phyloP scores from a whole-genome alignment of 2,329 filamentous ascomycete genomes.

The Bipolaris oryzae region DNA sequence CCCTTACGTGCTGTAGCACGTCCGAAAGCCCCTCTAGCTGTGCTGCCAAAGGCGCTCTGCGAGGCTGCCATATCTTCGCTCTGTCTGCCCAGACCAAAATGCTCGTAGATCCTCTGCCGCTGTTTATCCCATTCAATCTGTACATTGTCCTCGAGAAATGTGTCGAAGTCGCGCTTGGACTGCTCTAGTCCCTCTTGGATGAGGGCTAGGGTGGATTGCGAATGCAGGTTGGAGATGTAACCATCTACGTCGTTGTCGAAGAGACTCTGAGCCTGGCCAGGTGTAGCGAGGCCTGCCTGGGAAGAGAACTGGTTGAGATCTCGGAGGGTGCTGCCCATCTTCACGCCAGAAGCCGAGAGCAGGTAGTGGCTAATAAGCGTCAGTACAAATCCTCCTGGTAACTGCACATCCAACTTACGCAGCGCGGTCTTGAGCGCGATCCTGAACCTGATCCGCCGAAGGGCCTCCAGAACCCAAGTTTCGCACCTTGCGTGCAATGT shows the following conservation, averaged over 20 bases:
- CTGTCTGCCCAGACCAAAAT: conserved; percentile 78
- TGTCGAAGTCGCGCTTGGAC: conserved; percentile 89
- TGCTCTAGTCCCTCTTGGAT: conserved; percentile 89
- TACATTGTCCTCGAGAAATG: conserved; percentile 91
- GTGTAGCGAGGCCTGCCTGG: conserved; percentile 66
- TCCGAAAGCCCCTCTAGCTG: conserved; percentile 59
- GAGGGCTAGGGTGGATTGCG: conserved; percentile 88
- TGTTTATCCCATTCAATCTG: conserved; percentile 96
- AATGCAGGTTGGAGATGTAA: conserved; percentile 84
- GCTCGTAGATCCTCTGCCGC: conserved; percentile 89
- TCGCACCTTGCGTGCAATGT: conserved; percentile 78
- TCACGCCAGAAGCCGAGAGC: conserved; percentile 89
- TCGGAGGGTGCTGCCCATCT: conserved; percentile 81
- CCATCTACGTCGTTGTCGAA: conserved; percentile 66
- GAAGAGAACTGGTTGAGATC: conserved; percentile 82
- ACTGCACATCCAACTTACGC: conserved; percentile 52
- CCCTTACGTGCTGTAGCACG: conserved; percentile 52
- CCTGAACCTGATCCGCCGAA: conserved; percentile 55
- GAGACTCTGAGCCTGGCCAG: conserved; percentile 43
- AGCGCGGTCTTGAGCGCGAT: conserved; percentile 53
- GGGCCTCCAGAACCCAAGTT: conserved; percentile 78
- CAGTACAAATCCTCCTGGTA: conserved; percentile 13
- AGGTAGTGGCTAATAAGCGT: conserved; percentile 75
- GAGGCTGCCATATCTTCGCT: conserved; percentile 48
- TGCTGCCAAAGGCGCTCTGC: conserved; percentile 43